Conservation (phyloP, 768 basidiomycete species). For the Termitomyces sp. region DNA sequence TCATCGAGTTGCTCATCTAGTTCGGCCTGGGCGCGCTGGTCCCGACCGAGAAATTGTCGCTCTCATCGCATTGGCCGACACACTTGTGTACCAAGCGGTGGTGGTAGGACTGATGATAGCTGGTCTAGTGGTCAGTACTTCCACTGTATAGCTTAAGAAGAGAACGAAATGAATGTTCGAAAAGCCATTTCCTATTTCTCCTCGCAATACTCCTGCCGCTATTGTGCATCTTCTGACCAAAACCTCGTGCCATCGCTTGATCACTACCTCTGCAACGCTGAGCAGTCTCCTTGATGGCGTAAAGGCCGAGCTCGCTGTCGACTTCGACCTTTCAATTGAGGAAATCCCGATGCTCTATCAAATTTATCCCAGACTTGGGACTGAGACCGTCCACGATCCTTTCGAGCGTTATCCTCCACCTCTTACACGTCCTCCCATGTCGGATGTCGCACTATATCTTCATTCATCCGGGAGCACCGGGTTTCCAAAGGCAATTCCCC, state of each 20-base stretch:
- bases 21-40: constrained; percentile 21
- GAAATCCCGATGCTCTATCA: constrained; percentile 6
- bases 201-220: constrained; percentile 21
- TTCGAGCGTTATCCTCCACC: constrained; percentile 10
- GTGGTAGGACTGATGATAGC: constrained; percentile 24
- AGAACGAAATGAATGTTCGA: background rate
- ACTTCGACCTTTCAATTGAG: constrained; percentile 13
- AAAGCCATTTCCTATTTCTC: constrained; percentile 28
- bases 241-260: constrained; percentile 25
- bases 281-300: constrained; percentile 17
- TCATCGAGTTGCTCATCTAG: constrained; percentile 27
- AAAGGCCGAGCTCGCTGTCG: constrained; percentile 9
- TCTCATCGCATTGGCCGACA: constrained; percentile 21
- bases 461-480: constrained; percentile 38
- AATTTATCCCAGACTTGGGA: constrained; percentile 12
- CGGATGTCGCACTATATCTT: constrained; percentile 17
- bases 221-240: constrained; percentile 22
- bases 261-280: constrained; percentile 22
- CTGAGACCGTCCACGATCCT: constrained; percentile 6
- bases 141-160: background rate
- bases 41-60: constrained; percentile 21
- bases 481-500: constrained; percentile 28
- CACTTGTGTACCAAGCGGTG: constrained; percentile 30
- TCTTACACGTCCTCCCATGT: background rate
- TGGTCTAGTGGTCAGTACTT: constrained; percentile 21